Conservation (phyloP, 2,329 filamentous ascomycete species). For the Aspergillus nomiae region DNA sequence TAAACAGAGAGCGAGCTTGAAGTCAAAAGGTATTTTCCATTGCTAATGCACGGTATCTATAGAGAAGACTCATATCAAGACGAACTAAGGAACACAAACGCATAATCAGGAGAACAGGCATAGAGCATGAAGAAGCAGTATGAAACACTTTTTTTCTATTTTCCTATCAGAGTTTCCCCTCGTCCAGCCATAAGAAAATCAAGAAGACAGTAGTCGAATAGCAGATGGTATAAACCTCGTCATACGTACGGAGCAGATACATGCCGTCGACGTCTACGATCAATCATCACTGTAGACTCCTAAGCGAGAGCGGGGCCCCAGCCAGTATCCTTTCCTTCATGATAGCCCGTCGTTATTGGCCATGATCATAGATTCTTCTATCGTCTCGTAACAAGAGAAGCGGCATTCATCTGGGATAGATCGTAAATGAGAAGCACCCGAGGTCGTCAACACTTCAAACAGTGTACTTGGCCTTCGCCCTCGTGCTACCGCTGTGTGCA, state of each 20-base stretch:
- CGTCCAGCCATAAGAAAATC: constrained; percentile 7
- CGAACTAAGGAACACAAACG: not conserved
- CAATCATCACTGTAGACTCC: constrained; percentile 30
- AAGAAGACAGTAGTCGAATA: constrained; percentile 19
- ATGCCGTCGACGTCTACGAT: constrained; percentile 31
- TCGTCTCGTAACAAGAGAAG: constrained; percentile 20
- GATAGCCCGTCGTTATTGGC: constrained; percentile 19
- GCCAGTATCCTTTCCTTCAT: constrained; percentile 14
- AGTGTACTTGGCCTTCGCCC: constrained; percentile 90
- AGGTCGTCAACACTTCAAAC: constrained; percentile 59
- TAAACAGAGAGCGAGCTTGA: not conserved
- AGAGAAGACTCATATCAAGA: not conserved
- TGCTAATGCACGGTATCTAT: constrained; percentile 9
- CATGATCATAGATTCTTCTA: constrained; percentile 19
- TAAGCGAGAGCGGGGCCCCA: constrained; percentile 8
- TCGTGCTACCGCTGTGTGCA: constrained; percentile 87
- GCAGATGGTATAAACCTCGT: constrained; percentile 30
- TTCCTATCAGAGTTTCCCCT: constrained; percentile 12
- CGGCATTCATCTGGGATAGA: constrained; percentile 17
- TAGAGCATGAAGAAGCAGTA: not conserved
- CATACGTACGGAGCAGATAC: constrained; percentile 34
- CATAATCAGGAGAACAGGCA: not conserved
- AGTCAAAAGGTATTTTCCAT: not conserved
- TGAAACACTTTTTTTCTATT: constrained; percentile 6
- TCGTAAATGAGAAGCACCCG: constrained; percentile 19